Percentiles rank a stretch among this genome's conserved stretches.
Evolutionary conservation across 1,139 yeast species (phyloP).

Genomic region (Pneumocystis oryctolagi): DNA sequence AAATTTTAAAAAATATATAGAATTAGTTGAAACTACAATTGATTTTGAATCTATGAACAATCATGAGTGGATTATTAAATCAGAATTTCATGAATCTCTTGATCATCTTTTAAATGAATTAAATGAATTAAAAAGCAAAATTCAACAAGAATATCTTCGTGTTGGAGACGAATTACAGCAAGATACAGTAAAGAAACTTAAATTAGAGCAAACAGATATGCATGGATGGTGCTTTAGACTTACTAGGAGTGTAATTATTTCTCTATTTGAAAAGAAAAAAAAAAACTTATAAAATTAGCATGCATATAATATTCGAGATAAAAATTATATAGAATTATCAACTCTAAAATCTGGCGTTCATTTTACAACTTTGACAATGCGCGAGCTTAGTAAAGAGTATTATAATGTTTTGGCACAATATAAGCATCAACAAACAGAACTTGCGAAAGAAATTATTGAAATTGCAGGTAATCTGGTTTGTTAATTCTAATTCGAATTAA

Average conservation of each 20-base stretch:
- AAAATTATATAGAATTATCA: conserved; percentile 44
- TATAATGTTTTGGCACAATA: conserved; percentile 49
- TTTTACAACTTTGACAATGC: conserved; percentile 59
- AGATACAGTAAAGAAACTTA: conserved; percentile 75
- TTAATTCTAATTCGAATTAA: neutral
- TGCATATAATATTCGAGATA: neutral
- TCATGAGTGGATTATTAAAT: conserved; percentile 70
- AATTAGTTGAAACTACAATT: conserved; percentile 80
- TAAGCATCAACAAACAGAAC: conserved; percentile 54
- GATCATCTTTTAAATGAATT: conserved; percentile 44
- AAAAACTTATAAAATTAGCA: neutral
- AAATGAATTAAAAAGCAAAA: conserved; percentile 39
- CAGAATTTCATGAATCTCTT: conserved; percentile 74
- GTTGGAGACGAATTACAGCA: conserved; percentile 63
- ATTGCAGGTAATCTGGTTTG: conserved; percentile 32
- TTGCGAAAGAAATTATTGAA: conserved; percentile 66
- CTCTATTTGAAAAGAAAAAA: neutral
- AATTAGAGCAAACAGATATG: conserved; percentile 68
- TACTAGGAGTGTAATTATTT: conserved; percentile 42
- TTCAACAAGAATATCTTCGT: conserved; percentile 44
- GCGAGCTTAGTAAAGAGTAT: conserved; percentile 45
- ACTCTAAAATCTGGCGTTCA: conserved; percentile 91
- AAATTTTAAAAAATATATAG: conserved; percentile 55
- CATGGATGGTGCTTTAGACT: conserved; percentile 93
- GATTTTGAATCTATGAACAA: conserved; percentile 67